Percentiles rank a stretch among this genome's conserved stretches.
phyloP scores from a whole-genome alignment of 2,329 filamentous ascomycete species.

The Samsoniella hepiali region DNA sequence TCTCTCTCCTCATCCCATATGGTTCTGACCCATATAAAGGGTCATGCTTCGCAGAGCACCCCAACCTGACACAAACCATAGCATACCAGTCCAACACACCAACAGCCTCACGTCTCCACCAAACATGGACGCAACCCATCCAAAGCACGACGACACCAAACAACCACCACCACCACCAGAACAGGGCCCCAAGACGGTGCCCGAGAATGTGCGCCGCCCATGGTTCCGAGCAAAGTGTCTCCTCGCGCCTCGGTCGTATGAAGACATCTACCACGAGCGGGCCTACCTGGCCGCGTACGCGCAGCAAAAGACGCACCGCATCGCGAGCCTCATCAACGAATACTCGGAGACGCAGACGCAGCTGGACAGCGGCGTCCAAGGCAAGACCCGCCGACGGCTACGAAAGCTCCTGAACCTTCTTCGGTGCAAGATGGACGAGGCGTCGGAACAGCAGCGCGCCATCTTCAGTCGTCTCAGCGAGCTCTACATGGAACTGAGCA shows the following conservation, averaged over 20 bases:
- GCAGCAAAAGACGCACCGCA: constrained; percentile 37
- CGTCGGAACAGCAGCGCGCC: constrained; percentile 44
- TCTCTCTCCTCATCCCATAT: not conserved
- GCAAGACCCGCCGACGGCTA: constrained; percentile 31
- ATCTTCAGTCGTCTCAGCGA: constrained; percentile 47
- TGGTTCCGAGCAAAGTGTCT: constrained; percentile 17
- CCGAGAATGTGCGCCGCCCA: not conserved
- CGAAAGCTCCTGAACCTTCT: constrained; percentile 43
- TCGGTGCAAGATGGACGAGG: constrained; percentile 41
- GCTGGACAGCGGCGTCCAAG: constrained; percentile 24
- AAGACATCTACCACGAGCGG: constrained; percentile 44
- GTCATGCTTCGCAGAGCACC: not conserved
- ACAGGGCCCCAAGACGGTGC: not conserved
- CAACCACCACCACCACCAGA: not conserved
- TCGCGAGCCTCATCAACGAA: constrained; percentile 37
- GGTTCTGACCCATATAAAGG: not conserved
- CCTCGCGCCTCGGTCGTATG: constrained; percentile 38
- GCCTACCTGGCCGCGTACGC: constrained; percentile 44
- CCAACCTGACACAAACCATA: not conserved
- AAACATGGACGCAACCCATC: not conserved
- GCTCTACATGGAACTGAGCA: constrained; percentile 47
- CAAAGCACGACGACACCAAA: not conserved
- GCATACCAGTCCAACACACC: not conserved
- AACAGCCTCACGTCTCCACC: not conserved
- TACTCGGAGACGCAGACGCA: constrained; percentile 38